Evolutionary conservation across 805 yeast genomes (phyloP), one percentile per base, ranked within the genome.

Genomic region (Brettanomyces nanus): DNA sequence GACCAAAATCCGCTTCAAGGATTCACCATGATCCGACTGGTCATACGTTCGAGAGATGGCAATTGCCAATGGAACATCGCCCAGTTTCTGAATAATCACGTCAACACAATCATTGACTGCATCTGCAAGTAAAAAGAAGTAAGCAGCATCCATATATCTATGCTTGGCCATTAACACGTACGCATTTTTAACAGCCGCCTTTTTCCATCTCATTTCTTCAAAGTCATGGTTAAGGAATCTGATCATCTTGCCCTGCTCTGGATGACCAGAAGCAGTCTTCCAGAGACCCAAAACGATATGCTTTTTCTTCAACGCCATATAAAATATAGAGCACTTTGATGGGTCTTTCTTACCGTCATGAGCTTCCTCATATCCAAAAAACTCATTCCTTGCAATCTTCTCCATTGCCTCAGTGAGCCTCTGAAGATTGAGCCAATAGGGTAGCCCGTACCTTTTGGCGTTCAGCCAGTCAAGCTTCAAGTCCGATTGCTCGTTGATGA

Each of bases 141-240:
- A 77, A 0, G 97, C 96, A 0, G 97, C 95, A 58, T 87, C 94
- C 54, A 72, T 62, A 51, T 71, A 84, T 30, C 97, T 65, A 57
- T 89, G 98, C 51, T 86, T 86, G 44, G 97, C 85, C 45, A 92
- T 58, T 31, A 90, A 62, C 0, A 85, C 97, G 65, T 76, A 90
- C 0, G 97, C 97, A 61, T 90, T 90, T 52, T 92, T 92, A 49
- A 77, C 59, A 0, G 97, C 97, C 1, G 97, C 96, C 0, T 84
- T 68, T 47, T 68, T 74, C 96, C 97, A 89, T 36, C 96, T 66
- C 13, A 70, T 68, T 38, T 78, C 75, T 4, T 63, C 60, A 56
- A 89, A 90, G 52, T 92, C 92, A 53, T 89, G 81, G 17, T 67
- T 65, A 48, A 90, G 63, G 49, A 90, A 84, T 50, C 70, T 80